Conservation (phyloP, 306 rosid species). For the Cicer pinnatifidum region DNA sequence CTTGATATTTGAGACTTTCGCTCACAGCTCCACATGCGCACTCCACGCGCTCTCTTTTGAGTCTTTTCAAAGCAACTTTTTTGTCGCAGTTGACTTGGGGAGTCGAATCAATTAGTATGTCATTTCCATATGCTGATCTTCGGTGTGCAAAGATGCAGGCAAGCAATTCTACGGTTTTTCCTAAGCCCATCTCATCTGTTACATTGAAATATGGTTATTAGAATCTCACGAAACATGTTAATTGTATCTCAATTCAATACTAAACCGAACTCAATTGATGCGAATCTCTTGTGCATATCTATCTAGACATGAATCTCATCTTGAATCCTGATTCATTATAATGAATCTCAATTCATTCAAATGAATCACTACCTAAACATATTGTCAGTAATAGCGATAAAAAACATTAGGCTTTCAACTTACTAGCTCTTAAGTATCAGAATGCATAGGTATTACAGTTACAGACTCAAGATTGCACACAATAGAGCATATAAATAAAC, state of each 20-base stretch:
- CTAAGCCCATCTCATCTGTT: constrained; percentile 96
- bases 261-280: too few species aligned
- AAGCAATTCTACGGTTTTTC: constrained; percentile 94
- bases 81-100: constrained; percentile 46
- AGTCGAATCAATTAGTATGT: constrained; percentile 47
- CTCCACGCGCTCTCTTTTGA: constrained; percentile 86
- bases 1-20: constrained; percentile 70
- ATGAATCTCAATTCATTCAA: too few species aligned
- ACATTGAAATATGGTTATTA: constrained; percentile 24
- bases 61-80: constrained; percentile 61
- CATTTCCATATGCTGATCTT: constrained; percentile 60
- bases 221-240: too few species aligned
- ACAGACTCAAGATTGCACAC: not conserved
- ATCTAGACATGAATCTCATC: too few species aligned
- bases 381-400: not conserved
- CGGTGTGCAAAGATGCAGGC: constrained; percentile 83
- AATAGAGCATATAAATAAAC: constrained; percentile 1
- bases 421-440: not conserved
- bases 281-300: too few species aligned
- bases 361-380: too few species aligned
- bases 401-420: constrained; percentile 1
- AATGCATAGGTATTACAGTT: not conserved
- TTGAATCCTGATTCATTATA: too few species aligned
- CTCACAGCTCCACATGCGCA: constrained; percentile 90
- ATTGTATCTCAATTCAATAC: too few species aligned